These are phyloP conservation scores for Candida corydali DNA, from an alignment of 805 yeast species.

Conservation along the genomic window DNA sequence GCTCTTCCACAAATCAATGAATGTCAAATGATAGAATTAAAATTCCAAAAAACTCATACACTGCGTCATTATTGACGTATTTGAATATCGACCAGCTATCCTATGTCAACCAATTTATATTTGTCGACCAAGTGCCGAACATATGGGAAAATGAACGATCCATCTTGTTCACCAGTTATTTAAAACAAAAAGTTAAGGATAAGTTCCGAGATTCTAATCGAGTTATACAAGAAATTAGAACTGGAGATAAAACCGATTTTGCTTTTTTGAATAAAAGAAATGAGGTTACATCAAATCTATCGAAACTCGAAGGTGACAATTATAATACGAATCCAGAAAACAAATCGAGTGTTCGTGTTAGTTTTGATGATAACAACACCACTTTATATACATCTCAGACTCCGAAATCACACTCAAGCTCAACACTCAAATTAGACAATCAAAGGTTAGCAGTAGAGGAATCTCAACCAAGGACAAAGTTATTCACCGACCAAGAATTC, in stretches of 20 bases:
- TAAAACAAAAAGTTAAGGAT: slow-evolving; percentile 5
- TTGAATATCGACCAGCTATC: slow-evolving; percentile 2
- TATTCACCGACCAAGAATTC: neutral
- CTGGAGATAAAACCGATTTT: neutral
- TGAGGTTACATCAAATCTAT: neutral
- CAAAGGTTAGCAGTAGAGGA: neutral
- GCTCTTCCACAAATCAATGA: neutral
- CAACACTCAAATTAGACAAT: neutral
- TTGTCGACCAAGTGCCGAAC: slow-evolving; percentile 6
- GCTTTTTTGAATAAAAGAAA: neutral
- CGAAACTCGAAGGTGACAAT: neutral
- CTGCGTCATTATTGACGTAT: slow-evolving; percentile 5
- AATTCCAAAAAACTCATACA: slow-evolving; percentile 8
- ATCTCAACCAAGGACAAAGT: slow-evolving; percentile 7
- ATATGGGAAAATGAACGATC: slow-evolving; percentile 8
- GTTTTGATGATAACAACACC: neutral
- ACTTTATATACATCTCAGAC: neutral
- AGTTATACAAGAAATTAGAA: slow-evolving; percentile 2
- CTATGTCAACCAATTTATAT: neutral
- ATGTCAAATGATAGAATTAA: slow-evolving; percentile 4
- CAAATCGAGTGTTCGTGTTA: neutral
- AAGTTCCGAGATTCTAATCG: slow-evolving; percentile 6
- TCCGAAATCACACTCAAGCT: neutral
- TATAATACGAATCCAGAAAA: neutral
- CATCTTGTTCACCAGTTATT: slow-evolving; percentile 3